Base-by-base conservation (phyloP, 2,329 filamentous ascomycete genomes). In the Sporothrix schenckii region DNA sequence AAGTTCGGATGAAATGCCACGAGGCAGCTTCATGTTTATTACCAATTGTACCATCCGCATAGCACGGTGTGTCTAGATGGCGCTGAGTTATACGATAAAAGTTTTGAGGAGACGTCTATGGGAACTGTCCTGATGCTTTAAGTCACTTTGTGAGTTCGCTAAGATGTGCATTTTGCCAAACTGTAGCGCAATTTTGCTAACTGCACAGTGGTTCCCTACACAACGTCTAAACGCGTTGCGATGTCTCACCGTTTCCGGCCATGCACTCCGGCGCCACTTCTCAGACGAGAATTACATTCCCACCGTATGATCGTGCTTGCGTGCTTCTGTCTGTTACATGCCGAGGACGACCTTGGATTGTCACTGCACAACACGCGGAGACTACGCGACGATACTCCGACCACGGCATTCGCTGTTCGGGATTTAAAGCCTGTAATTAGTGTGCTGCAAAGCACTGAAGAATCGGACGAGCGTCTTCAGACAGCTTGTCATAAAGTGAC, bases 321-420 rank as follows among this genome's bases (percentile, higher is more conserved):
- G 63, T 50, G 47, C 44, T 52, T 16, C 24, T 21, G 44, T 52
- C 19, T 52, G n/a, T 10, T 19, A 16, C 47, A 34, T 52, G 52
- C 7, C 47, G 30, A 13, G 19, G 27, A 11, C 47, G 14, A 14
- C 7, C 19, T 30, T 49, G 24, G 47, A 52, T 52, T 49, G 27
- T 11, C 19, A 41, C 30, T 41, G 27, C 63, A 54, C 53, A 66
- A 13, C 65, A 67, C 65, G 65, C 30, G 49, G 65, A 19, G 30
- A 53, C 49, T 67, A 49, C 6, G 34, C 30, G n/a, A 14, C 16
- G 47, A 69, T 47, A 44, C 11, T 5, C 60, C 39, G 63, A 34
- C 63, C 13, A 44, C 69, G 69, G 69, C 66, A 49, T 71, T 71
- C 69, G 69, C 66, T 54, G 50, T 68, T 71, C 69, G 69, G 69